Percentiles rank a stretch among this genome's conserved stretches.
phyloP scores from a whole-genome alignment of 2,329 filamentous ascomycete species.

The Chaetomiaceae sp. region DNA sequence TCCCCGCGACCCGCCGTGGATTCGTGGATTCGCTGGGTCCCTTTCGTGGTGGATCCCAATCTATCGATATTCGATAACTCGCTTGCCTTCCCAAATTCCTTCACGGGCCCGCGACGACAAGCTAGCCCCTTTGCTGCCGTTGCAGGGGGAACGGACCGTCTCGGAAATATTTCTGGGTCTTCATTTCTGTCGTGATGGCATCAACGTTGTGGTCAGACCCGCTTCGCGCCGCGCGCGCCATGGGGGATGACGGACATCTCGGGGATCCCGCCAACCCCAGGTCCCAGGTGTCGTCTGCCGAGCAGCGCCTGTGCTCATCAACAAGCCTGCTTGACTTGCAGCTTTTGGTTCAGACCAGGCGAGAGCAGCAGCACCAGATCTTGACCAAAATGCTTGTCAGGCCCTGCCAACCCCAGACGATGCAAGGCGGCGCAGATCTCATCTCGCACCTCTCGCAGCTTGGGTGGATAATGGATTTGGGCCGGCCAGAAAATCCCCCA shows the following conservation, averaged over 20 bases:
- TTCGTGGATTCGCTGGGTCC: background rate
- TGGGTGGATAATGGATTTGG: background rate
- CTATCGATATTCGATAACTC: slow-evolving; percentile 6
- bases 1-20: slow-evolving; percentile 10
- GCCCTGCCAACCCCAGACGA: background rate
- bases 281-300: background rate
- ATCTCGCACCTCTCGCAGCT: background rate
- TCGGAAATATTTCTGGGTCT: slow-evolving; percentile 19
- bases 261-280: slow-evolving; percentile 14
- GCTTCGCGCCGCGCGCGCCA: slow-evolving; percentile 15
- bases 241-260: slow-evolving; percentile 23
- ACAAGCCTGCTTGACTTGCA: too few species aligned
- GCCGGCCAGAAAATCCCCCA: background rate
- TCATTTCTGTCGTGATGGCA: slow-evolving; percentile 17
- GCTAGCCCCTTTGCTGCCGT: background rate
- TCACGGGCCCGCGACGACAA: background rate
- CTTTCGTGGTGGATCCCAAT: slow-evolving; percentile 5
- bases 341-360: background rate
- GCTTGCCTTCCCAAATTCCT: slow-evolving; percentile 6
- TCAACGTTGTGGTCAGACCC: slow-evolving; percentile 8
- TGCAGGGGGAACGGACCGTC: slow-evolving; percentile 3
- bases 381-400: slow-evolving; percentile 2
- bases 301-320: background rate
- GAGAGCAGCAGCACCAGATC: background rate
- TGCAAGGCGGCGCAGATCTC: slow-evolving; percentile 6